A percentile compares a stretch with the other conserved stretches of the same genome.
phyloP scores from a whole-genome alignment of 2,329 filamentous ascomycete genomes.

The Pseudogymnoascus sp. region DNA sequence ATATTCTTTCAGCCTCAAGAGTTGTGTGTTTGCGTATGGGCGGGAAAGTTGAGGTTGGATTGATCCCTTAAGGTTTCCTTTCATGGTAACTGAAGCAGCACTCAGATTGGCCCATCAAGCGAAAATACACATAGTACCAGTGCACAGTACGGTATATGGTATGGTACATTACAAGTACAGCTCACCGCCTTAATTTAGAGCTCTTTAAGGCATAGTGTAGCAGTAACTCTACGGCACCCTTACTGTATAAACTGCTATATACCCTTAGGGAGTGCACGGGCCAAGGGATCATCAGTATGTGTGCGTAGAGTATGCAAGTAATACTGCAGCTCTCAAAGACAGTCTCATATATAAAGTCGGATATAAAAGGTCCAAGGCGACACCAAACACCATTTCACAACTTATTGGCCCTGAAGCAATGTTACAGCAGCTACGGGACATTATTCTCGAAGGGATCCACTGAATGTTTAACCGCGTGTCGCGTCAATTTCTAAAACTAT shows the following conservation, averaged over 20 bases:
- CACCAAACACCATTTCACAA: background rate
- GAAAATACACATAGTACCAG: background rate
- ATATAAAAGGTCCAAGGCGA: background rate
- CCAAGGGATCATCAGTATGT: background rate
- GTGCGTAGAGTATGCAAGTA: no score
- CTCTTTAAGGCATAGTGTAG: background rate
- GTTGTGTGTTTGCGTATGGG: conserved; percentile 5
- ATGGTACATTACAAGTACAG: background rate
- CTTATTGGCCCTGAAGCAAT: background rate
- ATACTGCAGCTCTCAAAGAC: background rate
- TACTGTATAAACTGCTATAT: no score
- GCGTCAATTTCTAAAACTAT: background rate
- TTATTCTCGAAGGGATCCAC: background rate
- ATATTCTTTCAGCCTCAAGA: conserved; percentile 1
- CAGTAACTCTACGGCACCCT: background rate
- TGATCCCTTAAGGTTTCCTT: conserved; percentile 6
- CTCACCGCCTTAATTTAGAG: background rate
- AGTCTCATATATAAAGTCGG: background rate
- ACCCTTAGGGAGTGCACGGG: background rate
- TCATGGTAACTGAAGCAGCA: background rate
- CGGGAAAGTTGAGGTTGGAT: conserved; percentile 6
- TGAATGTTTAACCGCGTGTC: background rate
- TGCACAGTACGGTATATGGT: background rate
- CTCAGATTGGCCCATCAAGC: background rate
- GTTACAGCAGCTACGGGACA: background rate